Conservation (phyloP, 768 basidiomycete species). For the Artomyces pyxidatus region DNA sequence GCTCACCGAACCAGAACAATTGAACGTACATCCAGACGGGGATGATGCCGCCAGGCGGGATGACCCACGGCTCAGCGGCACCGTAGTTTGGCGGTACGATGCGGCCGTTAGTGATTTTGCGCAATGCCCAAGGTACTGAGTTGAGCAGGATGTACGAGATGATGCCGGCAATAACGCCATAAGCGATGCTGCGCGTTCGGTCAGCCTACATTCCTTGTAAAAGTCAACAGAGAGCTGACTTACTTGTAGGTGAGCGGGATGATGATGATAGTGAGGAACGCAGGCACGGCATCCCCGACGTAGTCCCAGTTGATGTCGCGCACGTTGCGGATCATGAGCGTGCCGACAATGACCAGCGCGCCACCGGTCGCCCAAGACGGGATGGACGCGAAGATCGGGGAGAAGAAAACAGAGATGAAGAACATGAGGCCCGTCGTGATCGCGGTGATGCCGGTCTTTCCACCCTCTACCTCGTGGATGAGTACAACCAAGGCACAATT, state of each 20-base stretch:
- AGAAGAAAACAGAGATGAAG: constrained; percentile 81
- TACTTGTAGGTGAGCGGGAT: constrained; percentile 78
- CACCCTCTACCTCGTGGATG: constrained; percentile 69
- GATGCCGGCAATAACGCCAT: constrained; percentile 81
- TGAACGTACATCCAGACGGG: constrained; percentile 53
- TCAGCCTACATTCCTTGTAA: constrained; percentile 4
- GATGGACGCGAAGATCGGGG: constrained; percentile 83
- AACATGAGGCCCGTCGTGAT: constrained; percentile 66
- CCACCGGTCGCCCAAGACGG: constrained; percentile 85
- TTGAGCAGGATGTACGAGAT: constrained; percentile 66
- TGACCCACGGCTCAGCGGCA: constrained; percentile 55
- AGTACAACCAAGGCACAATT: not conserved
- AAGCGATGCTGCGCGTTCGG: constrained; percentile 58
- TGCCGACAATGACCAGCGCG: constrained; percentile 79
- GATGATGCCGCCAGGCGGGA: constrained; percentile 63
- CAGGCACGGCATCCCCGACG: constrained; percentile 79
- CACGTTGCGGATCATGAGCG: constrained; percentile 79
- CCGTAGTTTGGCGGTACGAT: constrained; percentile 60
- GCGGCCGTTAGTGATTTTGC: constrained; percentile 47
- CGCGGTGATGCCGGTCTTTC: constrained; percentile 80
- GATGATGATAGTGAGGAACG: constrained; percentile 73
- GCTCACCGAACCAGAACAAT: not conserved
- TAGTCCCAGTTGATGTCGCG: constrained; percentile 88
- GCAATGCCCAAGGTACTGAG: constrained; percentile 51
- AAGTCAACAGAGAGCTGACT: constrained; percentile 16